Percentiles rank a stretch among this genome's conserved stretches.
Conservation (phyloP, 192 early-diverging fungal genomes). For the Rhizophagus clarus region DNA sequence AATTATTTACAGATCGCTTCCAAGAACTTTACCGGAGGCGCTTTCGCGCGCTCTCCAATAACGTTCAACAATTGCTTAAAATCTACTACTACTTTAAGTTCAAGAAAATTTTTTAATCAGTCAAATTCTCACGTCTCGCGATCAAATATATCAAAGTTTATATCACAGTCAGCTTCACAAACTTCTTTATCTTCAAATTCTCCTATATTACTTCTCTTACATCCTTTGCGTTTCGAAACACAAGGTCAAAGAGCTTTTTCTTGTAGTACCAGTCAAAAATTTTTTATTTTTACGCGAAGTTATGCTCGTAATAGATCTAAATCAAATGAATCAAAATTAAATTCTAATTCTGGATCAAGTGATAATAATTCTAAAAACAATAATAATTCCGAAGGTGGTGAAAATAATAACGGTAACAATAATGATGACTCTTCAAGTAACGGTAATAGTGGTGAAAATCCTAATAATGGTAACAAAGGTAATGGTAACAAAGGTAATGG, state of each 20-base stretch:
- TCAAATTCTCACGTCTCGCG: too few relatives aligned
- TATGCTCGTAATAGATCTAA: background rate
- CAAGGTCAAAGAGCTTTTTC: background rate
- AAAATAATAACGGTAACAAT: background rate
- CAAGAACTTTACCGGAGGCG: too few relatives aligned
- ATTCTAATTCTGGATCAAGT: background rate
- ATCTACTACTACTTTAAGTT: too few relatives aligned
- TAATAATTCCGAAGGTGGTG: conserved; percentile 17
- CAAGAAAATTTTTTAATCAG: too few relatives aligned
- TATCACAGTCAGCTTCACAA: too few relatives aligned
- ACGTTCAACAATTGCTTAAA: too few relatives aligned
- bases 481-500: conserved; percentile 28
- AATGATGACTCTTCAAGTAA: conserved; percentile 8
- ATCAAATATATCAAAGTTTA: too few relatives aligned
- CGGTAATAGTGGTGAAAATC: conserved; percentile 26
- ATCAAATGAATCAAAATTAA: background rate
- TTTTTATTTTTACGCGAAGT: background rate
- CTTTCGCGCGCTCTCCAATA: too few relatives aligned
- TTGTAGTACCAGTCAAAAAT: background rate
- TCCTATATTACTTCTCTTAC: conserved; percentile 1
- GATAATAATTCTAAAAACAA: background rate
- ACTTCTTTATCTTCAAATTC: background rate
- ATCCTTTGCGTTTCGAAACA: background rate
- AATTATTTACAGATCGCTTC: too few relatives aligned
- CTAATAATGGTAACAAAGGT: background rate